These are phyloP conservation scores for Colletotrichum gloeosporioides DNA, from an alignment of 2,329 filamentous ascomycete species.

Conservation along the genomic window DNA sequence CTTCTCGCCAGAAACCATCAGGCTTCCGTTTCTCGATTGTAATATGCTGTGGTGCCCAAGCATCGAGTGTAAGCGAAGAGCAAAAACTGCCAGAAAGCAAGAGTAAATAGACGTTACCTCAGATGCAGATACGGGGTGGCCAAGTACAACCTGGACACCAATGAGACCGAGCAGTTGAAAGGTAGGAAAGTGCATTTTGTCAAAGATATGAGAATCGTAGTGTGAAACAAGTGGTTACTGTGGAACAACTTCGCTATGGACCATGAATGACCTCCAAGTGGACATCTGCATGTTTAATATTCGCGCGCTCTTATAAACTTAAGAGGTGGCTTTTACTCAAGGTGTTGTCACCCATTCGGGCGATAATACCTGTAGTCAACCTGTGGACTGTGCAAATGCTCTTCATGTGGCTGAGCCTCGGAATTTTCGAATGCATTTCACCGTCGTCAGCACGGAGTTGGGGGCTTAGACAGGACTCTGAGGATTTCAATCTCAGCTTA, in stretches of 20 bases:
- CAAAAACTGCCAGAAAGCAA: neutral
- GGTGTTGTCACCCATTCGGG: rapidly evolving
- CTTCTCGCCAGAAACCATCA: neutral
- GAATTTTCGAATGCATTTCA: no score
- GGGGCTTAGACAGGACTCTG: no score
- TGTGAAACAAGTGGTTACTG: neutral
- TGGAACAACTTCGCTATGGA: neutral
- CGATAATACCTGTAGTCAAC: neutral
- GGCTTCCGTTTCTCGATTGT: neutral
- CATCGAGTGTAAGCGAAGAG: neutral
- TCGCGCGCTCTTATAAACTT: neutral
- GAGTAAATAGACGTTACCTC: neutral
- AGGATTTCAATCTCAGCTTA: no score
- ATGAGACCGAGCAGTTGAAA: neutral
- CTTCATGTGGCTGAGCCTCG: no score
- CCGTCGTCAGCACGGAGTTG: no score
- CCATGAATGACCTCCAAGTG: neutral
- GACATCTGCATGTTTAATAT: neutral
- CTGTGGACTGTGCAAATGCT: neutral
- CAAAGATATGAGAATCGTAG: neutral
- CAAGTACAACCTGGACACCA: neutral
- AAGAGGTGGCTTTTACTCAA: rapidly evolving
- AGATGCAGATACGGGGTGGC: neutral
- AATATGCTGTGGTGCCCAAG: rapidly evolving
- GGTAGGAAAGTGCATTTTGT: neutral